Evolutionary conservation across 2,329 filamentous ascomycete species (phyloP).

Genomic region (Fusarium abutilonis): DNA sequence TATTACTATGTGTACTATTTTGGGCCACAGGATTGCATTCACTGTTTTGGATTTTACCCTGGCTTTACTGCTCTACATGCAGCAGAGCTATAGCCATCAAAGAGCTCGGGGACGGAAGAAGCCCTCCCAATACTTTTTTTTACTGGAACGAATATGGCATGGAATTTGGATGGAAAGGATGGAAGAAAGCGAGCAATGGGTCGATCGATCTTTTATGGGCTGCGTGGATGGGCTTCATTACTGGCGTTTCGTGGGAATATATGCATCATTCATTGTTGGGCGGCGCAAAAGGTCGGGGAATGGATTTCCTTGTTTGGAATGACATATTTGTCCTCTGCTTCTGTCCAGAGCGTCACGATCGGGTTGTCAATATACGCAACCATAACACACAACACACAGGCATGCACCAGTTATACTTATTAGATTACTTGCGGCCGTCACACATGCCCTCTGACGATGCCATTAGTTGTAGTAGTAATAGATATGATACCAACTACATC

Average conservation of each 20-base stretch:
- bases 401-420: constrained; percentile 33
- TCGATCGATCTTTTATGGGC: constrained; percentile 6
- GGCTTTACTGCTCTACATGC: constrained; percentile 6
- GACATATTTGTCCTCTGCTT: constrained; percentile 27
- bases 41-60: constrained; percentile 19
- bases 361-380: constrained; percentile 24
- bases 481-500: constrained; percentile 39
- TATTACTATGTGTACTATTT: constrained; percentile 40
- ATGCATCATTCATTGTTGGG: constrained; percentile 30
- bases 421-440: constrained; percentile 40
- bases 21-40: constrained; percentile 30
- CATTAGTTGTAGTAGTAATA: constrained; percentile 47
- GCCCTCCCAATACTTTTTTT: constrained; percentile 10
- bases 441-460: constrained; percentile 32
- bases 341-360: constrained; percentile 40
- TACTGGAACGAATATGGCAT: constrained; percentile 22
- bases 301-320: constrained; percentile 24
- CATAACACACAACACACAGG: constrained; percentile 27
- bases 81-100: constrained; percentile 6
- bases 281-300: constrained; percentile 34
- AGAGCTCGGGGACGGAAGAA: constrained; percentile 3
- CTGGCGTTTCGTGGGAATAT: constrained; percentile 32
- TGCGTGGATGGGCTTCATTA: constrained; percentile 14
- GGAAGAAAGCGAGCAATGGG: constrained; percentile 15
- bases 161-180: constrained; percentile 18